Conservation (phyloP, 2,329 filamentous ascomycete genomes). For the Pseudopyricularia javanii region DNA sequence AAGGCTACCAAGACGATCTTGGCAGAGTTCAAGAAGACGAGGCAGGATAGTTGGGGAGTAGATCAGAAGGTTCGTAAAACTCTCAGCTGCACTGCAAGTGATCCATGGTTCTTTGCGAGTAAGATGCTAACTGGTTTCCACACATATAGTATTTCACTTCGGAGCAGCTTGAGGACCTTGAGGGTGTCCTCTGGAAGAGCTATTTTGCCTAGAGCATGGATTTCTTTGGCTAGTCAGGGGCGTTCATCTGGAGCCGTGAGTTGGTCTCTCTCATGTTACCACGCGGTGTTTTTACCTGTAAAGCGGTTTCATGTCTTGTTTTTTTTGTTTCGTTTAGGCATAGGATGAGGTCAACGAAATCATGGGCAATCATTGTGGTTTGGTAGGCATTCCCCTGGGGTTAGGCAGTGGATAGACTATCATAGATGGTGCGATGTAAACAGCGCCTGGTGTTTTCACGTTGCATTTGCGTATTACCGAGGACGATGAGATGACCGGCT, state of each 20-base stretch:
- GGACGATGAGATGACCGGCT: too few species aligned
- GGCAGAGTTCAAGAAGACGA: constrained; percentile 98
- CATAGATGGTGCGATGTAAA: too few species aligned
- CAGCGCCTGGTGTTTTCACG: too few species aligned
- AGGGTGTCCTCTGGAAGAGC: constrained; percentile 98
- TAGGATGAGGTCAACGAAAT: neutral
- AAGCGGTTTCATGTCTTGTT: neutral
- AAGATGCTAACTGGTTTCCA: constrained; percentile 14
- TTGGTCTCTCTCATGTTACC: neutral
- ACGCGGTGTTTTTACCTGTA: neutral
- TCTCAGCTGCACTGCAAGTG: neutral
- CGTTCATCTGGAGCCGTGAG: neutral
- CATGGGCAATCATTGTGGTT: neutral
- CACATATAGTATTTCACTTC: constrained; percentile 64
- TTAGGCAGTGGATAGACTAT: too few species aligned
- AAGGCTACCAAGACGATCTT: constrained; percentile 91
- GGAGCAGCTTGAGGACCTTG: constrained; percentile 88
- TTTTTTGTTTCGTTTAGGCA: neutral
- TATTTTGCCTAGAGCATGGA: constrained; percentile 65
- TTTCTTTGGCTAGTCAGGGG: neutral
- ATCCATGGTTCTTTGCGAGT: neutral
- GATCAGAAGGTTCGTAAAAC: constrained; percentile 77
- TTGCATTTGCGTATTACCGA: too few species aligned
- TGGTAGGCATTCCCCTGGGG: neutral
- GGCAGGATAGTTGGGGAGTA: constrained; percentile 96